Evolutionary conservation across 805 yeast species (phyloP).

Genomic region (Jamesozyma spencerorum): DNA sequence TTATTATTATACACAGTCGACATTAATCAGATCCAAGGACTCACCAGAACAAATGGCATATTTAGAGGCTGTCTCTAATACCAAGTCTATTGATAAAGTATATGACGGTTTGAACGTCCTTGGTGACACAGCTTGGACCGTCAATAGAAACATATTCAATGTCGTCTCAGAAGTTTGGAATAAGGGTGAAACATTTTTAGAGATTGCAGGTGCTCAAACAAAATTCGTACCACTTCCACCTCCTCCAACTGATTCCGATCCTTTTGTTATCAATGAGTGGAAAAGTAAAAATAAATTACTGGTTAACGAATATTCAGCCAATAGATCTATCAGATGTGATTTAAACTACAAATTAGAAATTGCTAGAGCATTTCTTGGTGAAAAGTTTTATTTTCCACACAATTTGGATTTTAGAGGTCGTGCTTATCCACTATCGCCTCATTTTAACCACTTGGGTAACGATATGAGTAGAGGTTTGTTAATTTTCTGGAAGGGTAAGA

Average conservation of each 20-base stretch:
- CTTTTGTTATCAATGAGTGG: constrained; percentile 60
- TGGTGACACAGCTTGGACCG: constrained; percentile 88
- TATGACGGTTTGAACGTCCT: constrained; percentile 76
- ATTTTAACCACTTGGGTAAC: constrained; percentile 72
- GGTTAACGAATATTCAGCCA: constrained; percentile 52
- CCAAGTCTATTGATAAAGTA: constrained; percentile 54
- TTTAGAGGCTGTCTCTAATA: constrained; percentile 70
- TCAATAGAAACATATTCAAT: constrained; percentile 61
- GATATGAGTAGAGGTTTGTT: constrained; percentile 67
- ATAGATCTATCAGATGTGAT: constrained; percentile 86
- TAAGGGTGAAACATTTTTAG: constrained; percentile 61
- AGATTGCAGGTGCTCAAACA: constrained; percentile 54
- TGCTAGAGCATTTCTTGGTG: constrained; percentile 86
- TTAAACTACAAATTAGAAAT: constrained; percentile 88
- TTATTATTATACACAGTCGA: constrained; percentile 53
- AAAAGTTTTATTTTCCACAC: constrained; percentile 69
- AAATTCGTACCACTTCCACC: constrained; percentile 42
- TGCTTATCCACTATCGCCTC: constrained; percentile 74
- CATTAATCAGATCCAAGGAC: constrained; percentile 67
- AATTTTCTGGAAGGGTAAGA: constrained; percentile 68
- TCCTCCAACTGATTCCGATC: constrained; percentile 64
- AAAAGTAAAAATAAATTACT: constrained; percentile 48
- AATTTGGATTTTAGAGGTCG: constrained; percentile 77
- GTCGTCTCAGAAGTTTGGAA: constrained; percentile 80
- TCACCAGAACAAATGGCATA: constrained; percentile 88